phyloP scores from a whole-genome alignment of 345 rosid species.

The Corchorus capsularis region DNA sequence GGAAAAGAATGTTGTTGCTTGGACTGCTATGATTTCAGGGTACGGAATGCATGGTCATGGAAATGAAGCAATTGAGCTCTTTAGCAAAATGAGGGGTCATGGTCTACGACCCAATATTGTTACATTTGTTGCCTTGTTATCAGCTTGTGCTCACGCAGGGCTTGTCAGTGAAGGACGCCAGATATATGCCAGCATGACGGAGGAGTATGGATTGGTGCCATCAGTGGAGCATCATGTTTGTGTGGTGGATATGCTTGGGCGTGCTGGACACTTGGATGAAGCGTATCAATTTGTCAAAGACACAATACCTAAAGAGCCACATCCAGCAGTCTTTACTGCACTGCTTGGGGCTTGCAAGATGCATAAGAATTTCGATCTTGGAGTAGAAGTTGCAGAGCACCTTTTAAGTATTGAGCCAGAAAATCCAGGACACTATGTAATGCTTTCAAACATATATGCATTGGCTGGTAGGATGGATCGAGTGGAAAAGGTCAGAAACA shows the following conservation, averaged over 20 bases:
- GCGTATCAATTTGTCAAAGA: constrained; percentile 57
- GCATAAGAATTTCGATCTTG: constrained; percentile 78
- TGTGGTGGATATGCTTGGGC: constrained; percentile 84
- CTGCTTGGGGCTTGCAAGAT: constrained; percentile 97
- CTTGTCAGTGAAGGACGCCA: constrained; percentile 56
- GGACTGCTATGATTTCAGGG: constrained; percentile 91
- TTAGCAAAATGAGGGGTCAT: constrained; percentile 45
- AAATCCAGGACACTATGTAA: constrained; percentile 87
- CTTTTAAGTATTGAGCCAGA: constrained; percentile 72
- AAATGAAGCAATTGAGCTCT: constrained; percentile 54
- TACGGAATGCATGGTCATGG: constrained; percentile 83
- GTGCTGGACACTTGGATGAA: constrained; percentile 69
- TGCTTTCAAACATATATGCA: constrained; percentile 83
- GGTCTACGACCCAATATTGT: constrained; percentile 59
- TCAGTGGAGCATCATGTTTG: constrained; percentile 80
- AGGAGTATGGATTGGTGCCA: constrained; percentile 48
- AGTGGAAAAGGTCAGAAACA: constrained; percentile 62
- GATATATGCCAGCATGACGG: constrained; percentile 55
- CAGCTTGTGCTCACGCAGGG: constrained; percentile 88
- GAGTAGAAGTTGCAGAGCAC: constrained; percentile 69
- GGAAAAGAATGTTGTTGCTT: constrained; percentile 72
- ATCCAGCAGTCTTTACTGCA: constrained; percentile 87
- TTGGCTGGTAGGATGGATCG: constrained; percentile 70
- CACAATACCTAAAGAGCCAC: constrained; percentile 42
- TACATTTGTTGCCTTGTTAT: constrained; percentile 75